Conservation (phyloP, 768 basidiomycete species). For the Lactarius hengduanensis region DNA sequence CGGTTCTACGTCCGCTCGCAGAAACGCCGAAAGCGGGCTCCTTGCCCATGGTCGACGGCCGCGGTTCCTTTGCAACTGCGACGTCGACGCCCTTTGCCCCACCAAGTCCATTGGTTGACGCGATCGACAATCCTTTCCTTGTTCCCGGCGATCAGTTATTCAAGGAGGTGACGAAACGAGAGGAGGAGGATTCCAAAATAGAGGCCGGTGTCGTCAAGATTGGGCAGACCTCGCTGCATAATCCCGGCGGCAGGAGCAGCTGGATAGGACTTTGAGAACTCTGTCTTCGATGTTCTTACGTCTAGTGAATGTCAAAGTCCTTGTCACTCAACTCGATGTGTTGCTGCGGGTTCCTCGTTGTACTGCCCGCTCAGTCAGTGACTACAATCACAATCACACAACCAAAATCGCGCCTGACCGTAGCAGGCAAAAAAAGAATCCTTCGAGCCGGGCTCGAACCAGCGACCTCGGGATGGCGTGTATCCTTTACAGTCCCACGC, state of each 20-base stretch:
- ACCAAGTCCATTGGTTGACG: constrained; percentile 74
- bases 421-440: constrained; percentile 24
- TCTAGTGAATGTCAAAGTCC: not conserved
- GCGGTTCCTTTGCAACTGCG: constrained; percentile 28
- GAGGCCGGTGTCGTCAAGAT: constrained; percentile 71
- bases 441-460: constrained; percentile 38
- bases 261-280: constrained; percentile 78
- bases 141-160: constrained; percentile 27
- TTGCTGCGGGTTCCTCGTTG: not conserved
- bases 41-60: constrained; percentile 29
- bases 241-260: constrained; percentile 84
- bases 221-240: constrained; percentile 91
- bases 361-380: not conserved
- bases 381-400: not conserved
- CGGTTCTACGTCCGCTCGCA: constrained; percentile 45
- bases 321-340: not conserved
- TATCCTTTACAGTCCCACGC: constrained; percentile 37
- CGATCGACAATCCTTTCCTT: constrained; percentile 45
- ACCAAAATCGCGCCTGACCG: not conserved
- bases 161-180: constrained; percentile 21
- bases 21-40: constrained; percentile 35
- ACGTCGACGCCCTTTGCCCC: constrained; percentile 32
- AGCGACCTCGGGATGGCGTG: constrained; percentile 34
- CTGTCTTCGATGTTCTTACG: not conserved
- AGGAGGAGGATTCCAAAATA: constrained; percentile 31